phyloP scores from a whole-genome alignment of 192 early-diverging fungal genomes.

The Entomortierella beljakovae region DNA sequence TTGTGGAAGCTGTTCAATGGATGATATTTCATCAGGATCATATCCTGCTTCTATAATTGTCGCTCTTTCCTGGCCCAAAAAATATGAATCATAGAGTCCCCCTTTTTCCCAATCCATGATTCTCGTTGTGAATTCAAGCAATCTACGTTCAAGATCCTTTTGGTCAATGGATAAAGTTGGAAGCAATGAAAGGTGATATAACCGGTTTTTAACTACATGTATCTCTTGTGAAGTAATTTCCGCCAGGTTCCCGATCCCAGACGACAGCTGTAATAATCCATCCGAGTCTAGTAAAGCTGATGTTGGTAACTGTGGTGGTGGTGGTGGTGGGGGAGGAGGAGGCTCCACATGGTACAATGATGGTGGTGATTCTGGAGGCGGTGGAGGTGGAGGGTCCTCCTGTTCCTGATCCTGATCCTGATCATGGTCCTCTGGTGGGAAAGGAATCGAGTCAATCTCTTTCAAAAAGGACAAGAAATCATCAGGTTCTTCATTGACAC shows the following conservation, averaged over 20 bases:
- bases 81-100: slow-evolving; percentile 26
- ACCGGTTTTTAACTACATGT: slow-evolving; percentile 15
- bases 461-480: slow-evolving; percentile 34
- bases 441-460: slow-evolving; percentile 38
- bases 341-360: neutral
- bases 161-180: slow-evolving; percentile 10
- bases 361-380: slow-evolving; percentile 18
- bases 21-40: neutral
- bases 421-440: slow-evolving; percentile 1
- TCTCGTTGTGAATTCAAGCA: slow-evolving; percentile 35
- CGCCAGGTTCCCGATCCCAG: neutral
- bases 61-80: slow-evolving; percentile 24
- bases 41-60: neutral
- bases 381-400: neutral
- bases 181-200: slow-evolving; percentile 16
- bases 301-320: no score
- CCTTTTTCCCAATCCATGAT: slow-evolving; percentile 37
- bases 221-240: neutral
- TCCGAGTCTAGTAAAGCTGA: neutral
- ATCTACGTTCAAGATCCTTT: slow-evolving; percentile 35
- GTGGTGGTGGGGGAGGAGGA: slow-evolving; percentile 7
- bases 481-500: neutral
- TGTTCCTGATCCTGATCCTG: neutral
- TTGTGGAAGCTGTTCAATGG: neutral
- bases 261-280: neutral